A percentile compares a stretch with the other conserved stretches of the same genome.
These are phyloP conservation scores for Leishmania gerbilli DNA, from an alignment of 208 protist genomes.

Conservation along the genomic window DNA sequence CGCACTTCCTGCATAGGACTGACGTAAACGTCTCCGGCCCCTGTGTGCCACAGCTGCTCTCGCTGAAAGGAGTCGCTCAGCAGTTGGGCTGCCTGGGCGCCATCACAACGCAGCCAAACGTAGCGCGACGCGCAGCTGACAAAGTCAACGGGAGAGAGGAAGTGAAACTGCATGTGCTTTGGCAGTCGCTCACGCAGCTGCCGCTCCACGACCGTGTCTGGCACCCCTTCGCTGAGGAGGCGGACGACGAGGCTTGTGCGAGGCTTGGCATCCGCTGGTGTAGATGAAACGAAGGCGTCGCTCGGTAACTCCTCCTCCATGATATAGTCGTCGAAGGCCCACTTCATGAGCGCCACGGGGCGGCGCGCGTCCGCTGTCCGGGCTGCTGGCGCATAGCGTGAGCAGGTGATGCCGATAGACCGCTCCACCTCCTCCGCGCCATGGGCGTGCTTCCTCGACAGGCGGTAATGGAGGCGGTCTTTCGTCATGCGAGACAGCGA, in stretches of 20 bases:
- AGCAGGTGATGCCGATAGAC: conserved; percentile 66
- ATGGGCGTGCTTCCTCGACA: conserved; percentile 53
- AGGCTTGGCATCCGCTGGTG: not conserved
- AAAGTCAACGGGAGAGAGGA: conserved; percentile 78
- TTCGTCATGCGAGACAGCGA: conserved; percentile 56
- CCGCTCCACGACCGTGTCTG: conserved; percentile 42
- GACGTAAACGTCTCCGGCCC: conserved; percentile 38
- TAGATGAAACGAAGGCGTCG: conserved; percentile 9
- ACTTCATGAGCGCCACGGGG: conserved; percentile 75
- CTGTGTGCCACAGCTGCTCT: conserved; percentile 29
- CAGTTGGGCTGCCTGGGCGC: not conserved
- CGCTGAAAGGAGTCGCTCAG: conserved; percentile 16
- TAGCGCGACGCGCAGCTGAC: conserved; percentile 50
- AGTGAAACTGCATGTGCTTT: conserved; percentile 41
- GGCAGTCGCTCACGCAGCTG: conserved; percentile 31
- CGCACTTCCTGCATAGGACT: conserved; percentile 32
- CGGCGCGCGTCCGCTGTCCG: conserved; percentile 21
- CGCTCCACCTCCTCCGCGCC: conserved; percentile 51
- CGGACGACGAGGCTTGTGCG: conserved; percentile 42
- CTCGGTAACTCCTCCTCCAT: conserved; percentile 66
- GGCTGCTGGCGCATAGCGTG: not conserved
- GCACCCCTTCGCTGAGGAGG: conserved; percentile 72
- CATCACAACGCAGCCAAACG: conserved; percentile 46
- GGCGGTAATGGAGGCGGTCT: conserved; percentile 60
- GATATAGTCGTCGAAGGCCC: conserved; percentile 85